Conservation (phyloP, 495 filamentous ascomycete species). For the Platismatia glauca region DNA sequence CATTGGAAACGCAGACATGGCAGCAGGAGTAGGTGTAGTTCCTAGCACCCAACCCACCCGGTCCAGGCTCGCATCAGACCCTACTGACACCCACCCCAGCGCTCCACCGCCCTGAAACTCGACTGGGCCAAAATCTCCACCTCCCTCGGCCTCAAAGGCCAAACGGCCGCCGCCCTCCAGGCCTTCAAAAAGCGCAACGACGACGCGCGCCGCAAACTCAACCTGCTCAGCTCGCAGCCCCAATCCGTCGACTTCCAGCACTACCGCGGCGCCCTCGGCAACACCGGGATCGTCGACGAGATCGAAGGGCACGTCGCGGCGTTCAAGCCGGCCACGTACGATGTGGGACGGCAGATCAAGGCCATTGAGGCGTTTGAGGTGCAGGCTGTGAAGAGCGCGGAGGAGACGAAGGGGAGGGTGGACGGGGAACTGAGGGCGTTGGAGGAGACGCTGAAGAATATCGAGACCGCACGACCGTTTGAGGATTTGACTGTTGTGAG, state of each 20-base stretch:
- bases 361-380: slow-evolving; percentile 96
- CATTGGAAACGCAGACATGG: slow-evolving; percentile 53
- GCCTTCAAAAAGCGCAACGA: slow-evolving; percentile 99
- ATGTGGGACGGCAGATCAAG: slow-evolving; percentile 85
- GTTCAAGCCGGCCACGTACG: slow-evolving; percentile 88
- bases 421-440: slow-evolving; percentile 87
- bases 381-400: slow-evolving; percentile 91
- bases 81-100: slow-evolving; percentile 45
- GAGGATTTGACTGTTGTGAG: slow-evolving; percentile 96
- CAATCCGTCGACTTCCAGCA: slow-evolving; percentile 82
- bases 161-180: slow-evolving; percentile 79
- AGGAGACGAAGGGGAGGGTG: slow-evolving; percentile 90
- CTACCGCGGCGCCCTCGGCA: slow-evolving; percentile 89
- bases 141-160: slow-evolving; percentile 91
- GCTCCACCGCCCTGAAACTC: slow-evolving; percentile 97
- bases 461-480: slow-evolving; percentile 90
- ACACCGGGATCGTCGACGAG: slow-evolving; percentile 87
- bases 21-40: slow-evolving; percentile 52
- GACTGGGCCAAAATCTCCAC: slow-evolving; percentile 90
- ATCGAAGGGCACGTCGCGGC: slow-evolving; percentile 85
- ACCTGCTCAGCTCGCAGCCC: slow-evolving; percentile 64
- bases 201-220: slow-evolving; percentile 88
- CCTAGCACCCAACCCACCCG: not conserved
- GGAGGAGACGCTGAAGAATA: slow-evolving; percentile 89
- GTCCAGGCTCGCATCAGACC: not conserved